Evolutionary conservation across 805 yeast species (phyloP).

Genomic region (Yamadazyma philogaea): DNA sequence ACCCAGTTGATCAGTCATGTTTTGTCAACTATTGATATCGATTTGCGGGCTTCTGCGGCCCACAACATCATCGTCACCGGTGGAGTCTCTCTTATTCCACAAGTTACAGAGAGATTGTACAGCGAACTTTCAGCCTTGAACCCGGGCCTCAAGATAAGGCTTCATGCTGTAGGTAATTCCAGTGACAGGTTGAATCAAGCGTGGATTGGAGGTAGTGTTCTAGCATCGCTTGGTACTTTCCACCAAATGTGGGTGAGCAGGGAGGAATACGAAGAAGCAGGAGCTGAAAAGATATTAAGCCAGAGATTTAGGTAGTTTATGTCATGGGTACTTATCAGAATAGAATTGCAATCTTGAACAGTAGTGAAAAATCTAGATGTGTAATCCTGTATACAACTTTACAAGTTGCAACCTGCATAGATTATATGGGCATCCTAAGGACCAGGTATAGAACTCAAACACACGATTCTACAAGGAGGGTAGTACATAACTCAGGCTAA

Average conservation of each 20-base stretch:
- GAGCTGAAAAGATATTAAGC: conserved; percentile 72
- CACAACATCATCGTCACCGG: conserved; percentile 89
- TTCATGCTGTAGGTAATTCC: conserved; percentile 76
- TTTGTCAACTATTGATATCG: conserved; percentile 66
- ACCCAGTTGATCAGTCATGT: conserved; percentile 59
- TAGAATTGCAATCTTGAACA: background rate
- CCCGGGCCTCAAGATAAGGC: conserved; percentile 82
- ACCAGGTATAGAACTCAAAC: too few species aligned
- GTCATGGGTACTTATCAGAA: background rate
- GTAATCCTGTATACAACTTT: too few species aligned
- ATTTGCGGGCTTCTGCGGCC: conserved; percentile 78
- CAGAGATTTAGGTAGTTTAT: conserved; percentile 71
- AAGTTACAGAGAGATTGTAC: conserved; percentile 72
- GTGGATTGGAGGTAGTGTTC: conserved; percentile 91
- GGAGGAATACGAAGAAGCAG: conserved; percentile 84
- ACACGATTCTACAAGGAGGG: too few species aligned
- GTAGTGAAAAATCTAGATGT: too few species aligned
- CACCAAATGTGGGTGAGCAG: conserved; percentile 93
- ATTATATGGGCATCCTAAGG: too few species aligned
- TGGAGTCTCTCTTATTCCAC: conserved; percentile 76
- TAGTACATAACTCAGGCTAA: too few species aligned
- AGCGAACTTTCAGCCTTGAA: conserved; percentile 64
- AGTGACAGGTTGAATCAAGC: conserved; percentile 76
- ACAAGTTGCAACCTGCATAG: too few species aligned
- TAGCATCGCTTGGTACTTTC: conserved; percentile 87